A percentile compares a stretch with the other conserved stretches of the same genome.
phyloP scores from a whole-genome alignment of 192 early-diverging fungal genomes.

The Coemansia sp. region DNA sequence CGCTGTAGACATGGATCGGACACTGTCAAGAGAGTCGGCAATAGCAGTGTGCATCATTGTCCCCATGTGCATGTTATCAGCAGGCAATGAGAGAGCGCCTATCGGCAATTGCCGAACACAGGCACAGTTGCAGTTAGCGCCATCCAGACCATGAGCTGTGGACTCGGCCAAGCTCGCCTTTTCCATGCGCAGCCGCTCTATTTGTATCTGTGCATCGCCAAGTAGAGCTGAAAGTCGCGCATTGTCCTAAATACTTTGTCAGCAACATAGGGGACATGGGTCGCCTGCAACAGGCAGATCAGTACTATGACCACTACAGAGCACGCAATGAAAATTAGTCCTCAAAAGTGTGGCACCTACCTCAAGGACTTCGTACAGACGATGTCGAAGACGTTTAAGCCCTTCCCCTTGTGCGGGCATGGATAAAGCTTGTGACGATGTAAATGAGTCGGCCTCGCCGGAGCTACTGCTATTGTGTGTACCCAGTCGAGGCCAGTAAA shows the following conservation, averaged over 20 bases:
- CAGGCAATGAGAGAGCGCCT: neutral
- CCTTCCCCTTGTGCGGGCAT: slow-evolving; percentile 2
- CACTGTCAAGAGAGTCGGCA: neutral
- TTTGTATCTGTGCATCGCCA: slow-evolving; percentile 19
- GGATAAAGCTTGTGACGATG: neutral
- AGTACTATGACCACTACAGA: neutral
- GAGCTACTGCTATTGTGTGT: neutral
- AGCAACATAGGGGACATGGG: neutral
- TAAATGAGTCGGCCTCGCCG: neutral
- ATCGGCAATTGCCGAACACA: neutral
- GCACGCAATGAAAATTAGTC: neutral
- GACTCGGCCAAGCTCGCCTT: slow-evolving; percentile 1
- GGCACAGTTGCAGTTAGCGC: neutral
- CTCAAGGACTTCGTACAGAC: slow-evolving; percentile 30
- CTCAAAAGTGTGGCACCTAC: slow-evolving; percentile 5
- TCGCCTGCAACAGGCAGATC: slow-evolving; percentile 1
- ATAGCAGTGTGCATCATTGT: neutral
- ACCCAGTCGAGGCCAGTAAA: neutral
- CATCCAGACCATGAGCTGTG: neutral
- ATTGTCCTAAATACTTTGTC: slow-evolving; percentile 28
- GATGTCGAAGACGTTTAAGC: slow-evolving; percentile 19
- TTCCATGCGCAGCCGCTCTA: slow-evolving; percentile 18
- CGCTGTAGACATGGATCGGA: neutral
- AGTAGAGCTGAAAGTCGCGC: slow-evolving; percentile 19
- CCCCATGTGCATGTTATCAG: neutral